phyloP scores from a whole-genome alignment of 768 basidiomycete genomes.

The Candolleomyces efflorescens region DNA sequence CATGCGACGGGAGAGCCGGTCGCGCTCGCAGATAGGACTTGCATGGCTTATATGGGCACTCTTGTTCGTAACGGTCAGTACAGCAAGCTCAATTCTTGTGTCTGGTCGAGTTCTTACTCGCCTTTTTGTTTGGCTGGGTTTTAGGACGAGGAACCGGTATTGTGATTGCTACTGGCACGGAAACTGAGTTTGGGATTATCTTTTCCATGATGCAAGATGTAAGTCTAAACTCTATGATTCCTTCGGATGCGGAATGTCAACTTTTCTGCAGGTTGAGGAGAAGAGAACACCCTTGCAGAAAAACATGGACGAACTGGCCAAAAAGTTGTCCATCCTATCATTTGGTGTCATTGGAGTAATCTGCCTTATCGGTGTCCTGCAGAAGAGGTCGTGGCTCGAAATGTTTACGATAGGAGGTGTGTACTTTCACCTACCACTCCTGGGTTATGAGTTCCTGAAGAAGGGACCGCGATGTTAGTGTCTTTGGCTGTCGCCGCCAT shows the following conservation, averaged over 20 bases:
- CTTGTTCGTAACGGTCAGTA: constrained; percentile 78
- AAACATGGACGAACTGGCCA: constrained; percentile 95
- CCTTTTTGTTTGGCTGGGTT: not conserved
- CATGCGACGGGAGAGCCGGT: constrained; percentile 35
- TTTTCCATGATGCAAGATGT: constrained; percentile 99
- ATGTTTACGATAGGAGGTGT: constrained; percentile 99
- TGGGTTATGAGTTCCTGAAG: not conserved
- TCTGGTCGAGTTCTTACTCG: not conserved
- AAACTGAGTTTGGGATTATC: constrained; percentile 94
- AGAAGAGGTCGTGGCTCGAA: constrained; percentile 85
- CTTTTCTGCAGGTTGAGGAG: constrained; percentile 56
- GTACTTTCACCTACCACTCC: constrained; percentile 16
- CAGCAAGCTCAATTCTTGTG: constrained; percentile 7
- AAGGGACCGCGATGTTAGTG: constrained; percentile 48
- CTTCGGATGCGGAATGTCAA: constrained; percentile 14
- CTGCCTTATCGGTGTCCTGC: constrained; percentile 83
- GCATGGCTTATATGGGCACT: constrained; percentile 95
- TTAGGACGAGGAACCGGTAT: constrained; percentile 79
- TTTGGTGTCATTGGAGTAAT: constrained; percentile 96
- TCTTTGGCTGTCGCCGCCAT: constrained; percentile 98
- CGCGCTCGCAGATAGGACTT: constrained; percentile 78
- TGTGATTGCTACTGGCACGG: constrained; percentile 81
- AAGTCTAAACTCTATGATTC: constrained; percentile 8
- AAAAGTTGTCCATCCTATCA: constrained; percentile 84
- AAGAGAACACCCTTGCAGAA: constrained; percentile 89